Evolutionary conservation across 1,284 basidiomycete species (phyloP), one percentile per base, ranked within the genome.

Genomic region (Ustilago crameri): DNA sequence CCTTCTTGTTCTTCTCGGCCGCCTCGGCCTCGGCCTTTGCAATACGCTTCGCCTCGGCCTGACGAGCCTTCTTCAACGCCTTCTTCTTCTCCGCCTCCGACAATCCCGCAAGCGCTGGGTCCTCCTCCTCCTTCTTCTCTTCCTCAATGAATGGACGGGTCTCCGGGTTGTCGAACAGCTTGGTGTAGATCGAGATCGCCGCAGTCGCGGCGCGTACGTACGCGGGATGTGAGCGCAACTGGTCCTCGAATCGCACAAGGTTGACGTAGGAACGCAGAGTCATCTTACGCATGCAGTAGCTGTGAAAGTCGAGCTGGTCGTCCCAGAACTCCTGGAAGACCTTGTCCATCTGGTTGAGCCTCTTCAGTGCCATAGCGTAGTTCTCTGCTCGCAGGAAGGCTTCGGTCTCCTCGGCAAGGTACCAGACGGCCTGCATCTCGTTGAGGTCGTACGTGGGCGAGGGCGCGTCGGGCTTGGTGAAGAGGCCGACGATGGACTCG

Each of bases 261-360:
- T 89, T 87, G 51, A 92, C 76, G 83, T 98, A 98, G 14, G 91
- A 88, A 48, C 90, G 90, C 37, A 98, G 85, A 3, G 92, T 96
- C 82, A 91, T 92, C 78, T 93, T 93, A 45, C 96, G 90, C 78
- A 97, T 81, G 75, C 93, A 92, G 84, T 98, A 99, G 8, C 91
- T 90, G 84, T 99, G 96, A 87, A 98, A 99, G 84, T 99, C 96
- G 79, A 93, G 95, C 84, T 98, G 95, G 82, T 98, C 96, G 74
- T 98, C 93, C 79, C 95, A 92, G 71, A 93, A 89, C 57, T 92
- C 91, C 56, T 91, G 88, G 84, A 96, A 97, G 15, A 91, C 86
- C 90, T 93, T 91, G 62, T 90, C 88, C 41, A 96, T 86, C 47
- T 90, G 87, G 55, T 89, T 87, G 78, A 92, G 95, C 76, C 90